Conservation (phyloP, 2,329 filamentous ascomycete genomes). For the Botryotinia convoluta region DNA sequence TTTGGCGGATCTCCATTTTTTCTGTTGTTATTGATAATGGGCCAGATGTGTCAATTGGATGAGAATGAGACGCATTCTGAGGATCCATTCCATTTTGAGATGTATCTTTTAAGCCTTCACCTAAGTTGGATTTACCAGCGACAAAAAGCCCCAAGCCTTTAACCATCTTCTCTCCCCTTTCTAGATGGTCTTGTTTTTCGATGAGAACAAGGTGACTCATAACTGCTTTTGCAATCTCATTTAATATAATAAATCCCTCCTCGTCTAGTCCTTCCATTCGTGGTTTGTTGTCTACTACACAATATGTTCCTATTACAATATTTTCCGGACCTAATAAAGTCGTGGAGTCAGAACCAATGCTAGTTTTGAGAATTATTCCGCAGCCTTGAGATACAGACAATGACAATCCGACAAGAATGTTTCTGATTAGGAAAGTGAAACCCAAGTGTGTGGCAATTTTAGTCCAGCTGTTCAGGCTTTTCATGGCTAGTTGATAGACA, state of each 20-base stretch:
- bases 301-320: slow-evolving; percentile 56
- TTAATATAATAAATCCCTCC: slow-evolving; percentile 51
- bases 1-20: neutral
- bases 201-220: slow-evolving; percentile 60
- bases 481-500: neutral
- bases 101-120: slow-evolving; percentile 23
- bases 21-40: neutral
- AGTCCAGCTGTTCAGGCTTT: neutral
- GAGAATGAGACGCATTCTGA: neutral
- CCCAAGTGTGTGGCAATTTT: neutral
- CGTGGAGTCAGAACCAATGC: neutral
- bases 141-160: slow-evolving; percentile 52
- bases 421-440: neutral
- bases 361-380: rapidly evolving
- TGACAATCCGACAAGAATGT: neutral
- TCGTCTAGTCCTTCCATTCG: slow-evolving; percentile 47
- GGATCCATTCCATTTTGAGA: neutral
- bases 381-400: neutral
- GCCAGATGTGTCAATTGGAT: neutral
- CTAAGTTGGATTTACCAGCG: slow-evolving; percentile 44
- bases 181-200: slow-evolving; percentile 49
- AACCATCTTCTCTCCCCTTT: slow-evolving; percentile 51
- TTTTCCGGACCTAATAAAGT: slow-evolving; percentile 21
- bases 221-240: slow-evolving; percentile 53
- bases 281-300: slow-evolving; percentile 55